Conservation (phyloP, 2,329 filamentous ascomycete genomes). For the Aspergillus udagawae region DNA sequence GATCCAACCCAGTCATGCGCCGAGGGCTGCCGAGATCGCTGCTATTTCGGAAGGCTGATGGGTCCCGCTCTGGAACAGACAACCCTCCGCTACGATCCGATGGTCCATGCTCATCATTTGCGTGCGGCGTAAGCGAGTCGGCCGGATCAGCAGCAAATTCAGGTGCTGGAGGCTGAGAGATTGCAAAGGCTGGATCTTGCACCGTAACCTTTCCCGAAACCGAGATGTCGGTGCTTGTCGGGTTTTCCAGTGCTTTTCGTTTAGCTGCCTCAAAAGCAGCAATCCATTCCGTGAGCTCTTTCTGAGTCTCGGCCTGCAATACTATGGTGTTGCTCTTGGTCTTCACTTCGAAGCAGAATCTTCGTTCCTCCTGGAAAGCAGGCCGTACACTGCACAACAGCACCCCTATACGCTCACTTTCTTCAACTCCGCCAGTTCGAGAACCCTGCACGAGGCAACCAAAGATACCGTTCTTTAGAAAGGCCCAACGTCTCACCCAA, state of each 20-base stretch:
- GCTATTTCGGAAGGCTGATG: slow-evolving; percentile 59
- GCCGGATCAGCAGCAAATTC: slow-evolving; percentile 82
- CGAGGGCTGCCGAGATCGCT: slow-evolving; percentile 60
- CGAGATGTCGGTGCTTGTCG: slow-evolving; percentile 49
- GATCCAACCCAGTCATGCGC: slow-evolving; percentile 49
- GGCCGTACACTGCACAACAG: slow-evolving; percentile 89
- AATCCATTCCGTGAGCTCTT: slow-evolving; percentile 91
- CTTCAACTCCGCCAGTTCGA: slow-evolving; percentile 78
- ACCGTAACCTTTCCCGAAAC: slow-evolving; percentile 41
- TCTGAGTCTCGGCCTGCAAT: slow-evolving; percentile 88
- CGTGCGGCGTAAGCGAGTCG: slow-evolving; percentile 58
- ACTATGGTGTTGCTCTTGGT: slow-evolving; percentile 89
- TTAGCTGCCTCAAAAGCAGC: slow-evolving; percentile 91
- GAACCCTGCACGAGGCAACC: slow-evolving; percentile 84
- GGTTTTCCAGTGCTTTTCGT: slow-evolving; percentile 79
- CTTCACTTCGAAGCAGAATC: slow-evolving; percentile 98
- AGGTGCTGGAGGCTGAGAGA: slow-evolving; percentile 79
- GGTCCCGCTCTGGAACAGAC: slow-evolving; percentile 61
- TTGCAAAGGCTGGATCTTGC: slow-evolving; percentile 77
- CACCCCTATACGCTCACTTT: slow-evolving; percentile 94
- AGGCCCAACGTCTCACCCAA: slow-evolving; percentile 93
- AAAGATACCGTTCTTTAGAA: slow-evolving; percentile 92
- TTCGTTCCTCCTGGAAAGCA: slow-evolving; percentile 83
- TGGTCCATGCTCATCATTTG: slow-evolving; percentile 52
- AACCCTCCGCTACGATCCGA: slow-evolving; percentile 63